These are phyloP conservation scores for Picea glauca DNA, from an alignment of 75 land plant species.

Conservation along the genomic window DNA sequence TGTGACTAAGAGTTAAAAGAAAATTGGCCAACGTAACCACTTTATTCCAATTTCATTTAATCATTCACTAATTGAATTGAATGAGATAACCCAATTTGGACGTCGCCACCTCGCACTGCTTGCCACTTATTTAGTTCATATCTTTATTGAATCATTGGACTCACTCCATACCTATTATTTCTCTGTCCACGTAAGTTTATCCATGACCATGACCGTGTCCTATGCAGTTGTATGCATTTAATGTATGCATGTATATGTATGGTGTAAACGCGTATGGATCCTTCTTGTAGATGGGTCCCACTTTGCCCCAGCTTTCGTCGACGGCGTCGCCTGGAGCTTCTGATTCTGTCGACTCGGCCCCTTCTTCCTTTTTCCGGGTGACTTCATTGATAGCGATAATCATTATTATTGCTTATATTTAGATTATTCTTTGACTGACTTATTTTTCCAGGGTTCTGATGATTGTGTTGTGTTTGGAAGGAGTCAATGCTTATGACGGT, in stretches of 20 bases:
- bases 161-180: background rate
- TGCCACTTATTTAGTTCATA: background rate
- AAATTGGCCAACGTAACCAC: background rate
- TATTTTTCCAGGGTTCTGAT: too few relatives aligned
- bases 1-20: too few relatives aligned
- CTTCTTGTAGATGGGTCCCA: background rate
- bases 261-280: background rate
- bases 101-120: background rate
- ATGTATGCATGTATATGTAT: background rate
- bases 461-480: too few relatives aligned
- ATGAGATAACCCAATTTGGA: constrained; percentile 4
- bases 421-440: too few relatives aligned
- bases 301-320: background rate
- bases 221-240: background rate
- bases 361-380: background rate
- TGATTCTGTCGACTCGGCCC: background rate
- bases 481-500: too few relatives aligned
- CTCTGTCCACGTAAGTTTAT: too few relatives aligned
- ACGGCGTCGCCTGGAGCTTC: constrained; percentile 1
- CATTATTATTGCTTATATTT: too few relatives aligned
- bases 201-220: background rate
- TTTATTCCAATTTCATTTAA: too few relatives aligned
- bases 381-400: background rate
- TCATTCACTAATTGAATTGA: background rate
- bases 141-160: background rate